These are phyloP conservation scores for Fusarium papillatum DNA, from an alignment of 2,329 filamentous ascomycete genomes.

Conservation along the genomic window DNA sequence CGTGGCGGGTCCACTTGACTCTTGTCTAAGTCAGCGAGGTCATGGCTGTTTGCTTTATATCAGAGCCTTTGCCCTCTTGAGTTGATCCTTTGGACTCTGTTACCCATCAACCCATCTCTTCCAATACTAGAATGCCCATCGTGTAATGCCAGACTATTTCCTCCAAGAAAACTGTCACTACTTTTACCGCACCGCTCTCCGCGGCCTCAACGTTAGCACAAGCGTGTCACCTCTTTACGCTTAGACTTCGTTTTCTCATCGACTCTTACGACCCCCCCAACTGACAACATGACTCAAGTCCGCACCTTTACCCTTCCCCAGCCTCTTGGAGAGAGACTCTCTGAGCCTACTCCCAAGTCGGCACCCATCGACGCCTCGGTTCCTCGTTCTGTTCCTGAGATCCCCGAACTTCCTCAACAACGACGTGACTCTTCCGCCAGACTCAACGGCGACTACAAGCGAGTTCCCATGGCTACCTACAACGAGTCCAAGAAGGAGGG, in stretches of 20 bases:
- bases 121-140: constrained; percentile 37
- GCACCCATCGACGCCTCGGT: constrained; percentile 47
- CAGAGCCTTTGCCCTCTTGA: constrained; percentile 37
- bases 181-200: constrained; percentile 91
- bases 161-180: constrained; percentile 93
- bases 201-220: constrained; percentile 86
- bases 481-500: constrained; percentile 69
- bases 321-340: constrained; percentile 79
- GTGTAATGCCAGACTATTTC: constrained; percentile 85
- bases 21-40: constrained; percentile 46
- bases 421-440: constrained; percentile 39
- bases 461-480: constrained; percentile 66
- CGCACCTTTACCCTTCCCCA: constrained; percentile 70
- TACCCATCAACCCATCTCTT: constrained; percentile 21
- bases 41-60: constrained; percentile 45
- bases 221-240: constrained; percentile 82
- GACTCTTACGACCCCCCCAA: constrained; percentile 2
- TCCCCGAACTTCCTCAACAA: constrained; percentile 44
- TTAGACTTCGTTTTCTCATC: constrained; percentile 55
- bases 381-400: constrained; percentile 57
- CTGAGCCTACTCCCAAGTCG: constrained; percentile 49
- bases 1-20: constrained; percentile 45
- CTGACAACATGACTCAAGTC: constrained; percentile 55
- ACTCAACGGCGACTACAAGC: constrained; percentile 51
- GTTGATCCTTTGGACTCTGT: constrained; percentile 10